Conservation (phyloP, 2,329 filamentous ascomycete species). For the Polytolypa hystricis region DNA sequence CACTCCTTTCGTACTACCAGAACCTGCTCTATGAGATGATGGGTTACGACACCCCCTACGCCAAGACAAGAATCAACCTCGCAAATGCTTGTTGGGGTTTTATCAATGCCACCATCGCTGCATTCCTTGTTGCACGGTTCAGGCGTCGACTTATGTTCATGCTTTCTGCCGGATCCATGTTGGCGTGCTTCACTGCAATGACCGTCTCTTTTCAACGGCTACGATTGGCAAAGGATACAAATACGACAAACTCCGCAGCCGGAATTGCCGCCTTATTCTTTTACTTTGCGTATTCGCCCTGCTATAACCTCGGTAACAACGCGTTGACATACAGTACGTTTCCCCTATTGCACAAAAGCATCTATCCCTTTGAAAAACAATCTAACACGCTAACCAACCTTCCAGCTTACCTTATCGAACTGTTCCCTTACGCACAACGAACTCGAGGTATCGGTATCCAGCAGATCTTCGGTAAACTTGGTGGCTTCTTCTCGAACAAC, state of each 20-base stretch:
- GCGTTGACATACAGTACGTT: conserved; percentile 47
- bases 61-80: conserved; percentile 26
- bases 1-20: conserved; percentile 23
- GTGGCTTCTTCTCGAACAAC: conserved; percentile 40
- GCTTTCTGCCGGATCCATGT: conserved; percentile 40
- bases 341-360: conserved; percentile 14
- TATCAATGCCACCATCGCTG: conserved; percentile 24
- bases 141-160: conserved; percentile 31
- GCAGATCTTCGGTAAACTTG: conserved; percentile 43
- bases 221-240: conserved; percentile 24
- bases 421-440: conserved; percentile 48
- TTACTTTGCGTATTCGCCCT: conserved; percentile 49
- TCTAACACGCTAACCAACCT: conserved; percentile 13
- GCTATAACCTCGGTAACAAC: conserved; percentile 57
- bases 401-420: conserved; percentile 41
- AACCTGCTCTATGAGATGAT: conserved; percentile 22
- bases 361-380: not conserved
- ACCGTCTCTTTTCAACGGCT: conserved; percentile 39
- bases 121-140: conserved; percentile 28
- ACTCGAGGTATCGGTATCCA: conserved; percentile 49
- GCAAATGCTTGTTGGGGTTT: conserved; percentile 26
- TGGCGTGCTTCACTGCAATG: conserved; percentile 45
- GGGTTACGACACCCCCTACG: conserved; percentile 22
- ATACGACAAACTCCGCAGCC: conserved; percentile 26
- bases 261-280: conserved; percentile 42